A percentile compares a stretch with the other conserved stretches of the same genome.
Conservation (phyloP, 2,329 filamentous ascomycete genomes). For the Colletotrichum sp. region DNA sequence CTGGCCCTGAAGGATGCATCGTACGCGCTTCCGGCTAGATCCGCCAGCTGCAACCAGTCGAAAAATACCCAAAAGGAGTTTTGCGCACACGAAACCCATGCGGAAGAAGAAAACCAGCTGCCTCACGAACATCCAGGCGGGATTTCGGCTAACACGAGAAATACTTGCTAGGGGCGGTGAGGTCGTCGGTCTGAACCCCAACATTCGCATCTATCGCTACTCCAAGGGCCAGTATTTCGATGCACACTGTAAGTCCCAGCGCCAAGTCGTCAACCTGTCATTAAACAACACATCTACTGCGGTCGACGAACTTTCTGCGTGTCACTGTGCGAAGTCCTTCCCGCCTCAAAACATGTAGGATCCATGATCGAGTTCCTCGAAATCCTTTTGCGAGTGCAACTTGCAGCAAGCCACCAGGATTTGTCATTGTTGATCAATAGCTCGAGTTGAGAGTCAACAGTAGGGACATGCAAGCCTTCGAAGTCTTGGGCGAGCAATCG, state of each 20-base stretch:
- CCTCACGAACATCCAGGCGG: neutral
- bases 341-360: neutral
- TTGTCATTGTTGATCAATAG: neutral
- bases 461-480: neutral
- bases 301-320: neutral
- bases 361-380: neutral
- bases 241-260: slow-evolving; percentile 74
- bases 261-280: slow-evolving; percentile 11
- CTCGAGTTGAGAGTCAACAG: neutral
- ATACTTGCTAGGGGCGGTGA: slow-evolving; percentile 73
- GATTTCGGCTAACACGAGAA: neutral
- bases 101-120: neutral
- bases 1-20: neutral
- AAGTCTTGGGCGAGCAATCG: neutral
- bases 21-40: slow-evolving; percentile 14
- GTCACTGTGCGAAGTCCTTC: neutral
- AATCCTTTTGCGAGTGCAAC: neutral
- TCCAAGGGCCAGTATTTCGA: slow-evolving; percentile 88
- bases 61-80: neutral
- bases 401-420: neutral
- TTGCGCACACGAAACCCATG: neutral
- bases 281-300: slow-evolving; percentile 1
- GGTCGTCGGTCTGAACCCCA: slow-evolving; percentile 83
- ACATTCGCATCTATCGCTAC: slow-evolving; percentile 91
- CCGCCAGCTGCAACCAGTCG: neutral